These are phyloP conservation scores for Ceriops tagal DNA, from an alignment of 345 rosid species.

Conservation along the genomic window DNA sequence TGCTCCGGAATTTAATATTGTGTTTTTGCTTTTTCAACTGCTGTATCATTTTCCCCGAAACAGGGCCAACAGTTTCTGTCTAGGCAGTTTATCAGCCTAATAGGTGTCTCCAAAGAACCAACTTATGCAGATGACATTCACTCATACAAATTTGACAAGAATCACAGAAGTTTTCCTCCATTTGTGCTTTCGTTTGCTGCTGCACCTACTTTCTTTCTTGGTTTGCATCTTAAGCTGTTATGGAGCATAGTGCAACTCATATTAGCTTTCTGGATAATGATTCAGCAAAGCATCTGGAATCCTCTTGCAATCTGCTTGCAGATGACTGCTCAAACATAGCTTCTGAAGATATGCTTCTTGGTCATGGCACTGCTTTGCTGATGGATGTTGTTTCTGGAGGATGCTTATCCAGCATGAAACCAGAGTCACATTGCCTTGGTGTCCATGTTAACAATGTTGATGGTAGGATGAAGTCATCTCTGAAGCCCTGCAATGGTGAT, in stretches of 20 bases:
- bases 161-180: slow-evolving; percentile 34
- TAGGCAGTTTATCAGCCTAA: slow-evolving; percentile 31
- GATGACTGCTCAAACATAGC: slow-evolving; percentile 26
- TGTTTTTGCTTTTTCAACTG: slow-evolving; percentile 6
- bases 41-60: slow-evolving; percentile 16
- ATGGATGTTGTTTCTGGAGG: slow-evolving; percentile 21
- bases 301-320: slow-evolving; percentile 28
- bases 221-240: slow-evolving; percentile 65
- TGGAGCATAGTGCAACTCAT: slow-evolving; percentile 37
- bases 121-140: slow-evolving; percentile 22
- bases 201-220: slow-evolving; percentile 53
- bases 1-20: not conserved
- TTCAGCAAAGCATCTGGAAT: slow-evolving; percentile 33
- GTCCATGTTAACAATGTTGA: slow-evolving; percentile 14
- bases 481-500: slow-evolving; percentile 20
- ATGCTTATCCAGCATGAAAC: slow-evolving; percentile 15
- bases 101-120: slow-evolving; percentile 34
- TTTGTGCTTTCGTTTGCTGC: slow-evolving; percentile 52
- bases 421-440: slow-evolving; percentile 14
- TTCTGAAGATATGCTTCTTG: slow-evolving; percentile 25
- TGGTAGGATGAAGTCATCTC: slow-evolving; percentile 13
- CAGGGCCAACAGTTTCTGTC: slow-evolving; percentile 53
- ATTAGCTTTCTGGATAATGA: slow-evolving; percentile 36
- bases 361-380: slow-evolving; percentile 12
- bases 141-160: slow-evolving; percentile 30